Conservation (phyloP, 2,329 filamentous ascomycete species). For the Aspergillus ibericus region DNA sequence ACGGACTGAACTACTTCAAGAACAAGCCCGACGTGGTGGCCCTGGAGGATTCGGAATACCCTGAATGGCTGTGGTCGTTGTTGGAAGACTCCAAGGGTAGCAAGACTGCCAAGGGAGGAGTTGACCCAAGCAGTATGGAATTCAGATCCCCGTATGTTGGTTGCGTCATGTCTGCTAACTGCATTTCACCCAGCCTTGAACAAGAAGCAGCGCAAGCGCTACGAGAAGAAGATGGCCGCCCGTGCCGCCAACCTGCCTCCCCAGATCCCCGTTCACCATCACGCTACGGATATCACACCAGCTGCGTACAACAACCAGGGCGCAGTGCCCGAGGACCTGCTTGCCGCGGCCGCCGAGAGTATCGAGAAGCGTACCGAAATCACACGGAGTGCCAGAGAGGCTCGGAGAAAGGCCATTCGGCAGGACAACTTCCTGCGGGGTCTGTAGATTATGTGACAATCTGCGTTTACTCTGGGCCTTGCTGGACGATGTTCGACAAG, state of each 20-base stretch:
- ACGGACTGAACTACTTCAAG: constrained; percentile 49
- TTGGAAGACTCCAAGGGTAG: constrained; percentile 38
- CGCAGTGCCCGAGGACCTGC: constrained; percentile 20
- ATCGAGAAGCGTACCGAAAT: constrained; percentile 42
- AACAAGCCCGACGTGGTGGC: constrained; percentile 48
- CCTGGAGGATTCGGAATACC: constrained; percentile 49
- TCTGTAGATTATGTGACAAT: constrained; percentile 33
- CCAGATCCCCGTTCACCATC: constrained; percentile 47
- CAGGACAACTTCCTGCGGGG: constrained; percentile 51
- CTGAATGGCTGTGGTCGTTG: constrained; percentile 50
- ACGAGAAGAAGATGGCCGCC: constrained; percentile 49
- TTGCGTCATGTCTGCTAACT: constrained; percentile 16
- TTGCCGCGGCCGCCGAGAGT: constrained; percentile 38
- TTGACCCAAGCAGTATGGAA: constrained; percentile 42
- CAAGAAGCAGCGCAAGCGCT: constrained; percentile 49
- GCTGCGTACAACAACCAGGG: constrained; percentile 34
- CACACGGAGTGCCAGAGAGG: constrained; percentile 46
- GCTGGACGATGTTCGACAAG: constrained; percentile 7
- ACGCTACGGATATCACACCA: constrained; percentile 46
- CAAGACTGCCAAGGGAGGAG: constrained; percentile 36
- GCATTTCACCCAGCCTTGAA: constrained; percentile 39
- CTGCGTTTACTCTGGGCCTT: constrained; percentile 1
- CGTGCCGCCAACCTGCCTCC: constrained; percentile 39
- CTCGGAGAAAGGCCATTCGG: constrained; percentile 48
- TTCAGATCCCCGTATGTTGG: background rate